A percentile compares a stretch with the other conserved stretches of the same genome.
phyloP scores from a whole-genome alignment of 306 rosid species.

The Aeschynomene evenia region DNA sequence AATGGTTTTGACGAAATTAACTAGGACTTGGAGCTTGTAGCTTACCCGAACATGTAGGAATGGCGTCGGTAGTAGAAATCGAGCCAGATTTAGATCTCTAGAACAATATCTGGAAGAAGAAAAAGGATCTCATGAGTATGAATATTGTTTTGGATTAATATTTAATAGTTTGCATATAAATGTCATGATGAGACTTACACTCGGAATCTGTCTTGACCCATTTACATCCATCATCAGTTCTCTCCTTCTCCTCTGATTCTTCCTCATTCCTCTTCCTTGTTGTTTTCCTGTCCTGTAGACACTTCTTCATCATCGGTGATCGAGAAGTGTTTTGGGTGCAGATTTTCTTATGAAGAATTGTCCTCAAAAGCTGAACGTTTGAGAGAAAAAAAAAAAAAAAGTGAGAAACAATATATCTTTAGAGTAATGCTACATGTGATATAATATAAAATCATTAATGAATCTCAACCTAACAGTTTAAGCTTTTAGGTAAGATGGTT shows the following conservation, averaged over 20 bases:
- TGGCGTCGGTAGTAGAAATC: slow-evolving; percentile 16
- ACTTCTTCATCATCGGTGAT: slow-evolving; percentile 53
- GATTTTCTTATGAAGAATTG: slow-evolving; percentile 80
- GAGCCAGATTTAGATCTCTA: slow-evolving; percentile 65
- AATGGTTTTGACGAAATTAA: neutral
- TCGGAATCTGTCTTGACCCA: slow-evolving; percentile 99
- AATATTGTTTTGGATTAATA: no score
- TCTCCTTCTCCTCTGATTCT: slow-evolving; percentile 46
- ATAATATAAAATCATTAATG: no score
- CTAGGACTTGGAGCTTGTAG: neutral
- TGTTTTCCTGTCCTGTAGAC: slow-evolving; percentile 53
- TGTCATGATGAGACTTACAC: slow-evolving; percentile 53
- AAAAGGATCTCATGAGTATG: slow-evolving; percentile 20
- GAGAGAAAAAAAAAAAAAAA: neutral
- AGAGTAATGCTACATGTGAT: no score
- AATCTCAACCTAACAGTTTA: no score
- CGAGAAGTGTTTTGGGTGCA: slow-evolving; percentile 51
- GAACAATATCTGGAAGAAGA: slow-evolving; percentile 80
- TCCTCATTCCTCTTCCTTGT: slow-evolving; percentile 40
- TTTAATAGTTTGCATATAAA: neutral
- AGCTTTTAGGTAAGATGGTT: no score
- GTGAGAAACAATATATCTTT: no score
- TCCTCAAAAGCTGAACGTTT: slow-evolving; percentile 68
- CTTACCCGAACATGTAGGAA: slow-evolving; percentile 42
- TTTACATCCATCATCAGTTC: slow-evolving; percentile 60